A percentile compares a stretch with the other conserved stretches of the same genome.
These are phyloP conservation scores for Suhomyces maxii DNA, from an alignment of 1,139 yeast species.

Conservation along the genomic window DNA sequence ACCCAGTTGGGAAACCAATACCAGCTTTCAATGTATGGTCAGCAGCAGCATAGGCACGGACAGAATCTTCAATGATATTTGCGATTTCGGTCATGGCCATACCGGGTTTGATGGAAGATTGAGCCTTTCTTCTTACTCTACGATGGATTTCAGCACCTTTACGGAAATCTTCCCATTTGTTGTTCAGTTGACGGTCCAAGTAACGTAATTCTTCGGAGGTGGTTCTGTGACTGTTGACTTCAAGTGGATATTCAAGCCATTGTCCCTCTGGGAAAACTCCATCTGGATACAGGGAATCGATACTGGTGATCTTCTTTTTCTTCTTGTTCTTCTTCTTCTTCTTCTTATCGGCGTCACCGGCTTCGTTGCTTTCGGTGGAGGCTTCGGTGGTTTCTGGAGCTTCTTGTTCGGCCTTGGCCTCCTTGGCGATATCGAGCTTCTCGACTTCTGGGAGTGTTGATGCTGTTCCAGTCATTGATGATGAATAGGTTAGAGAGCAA, in stretches of 20 bases:
- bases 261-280: constrained; percentile 86
- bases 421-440: constrained; percentile 8
- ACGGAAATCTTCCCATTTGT: constrained; percentile 83
- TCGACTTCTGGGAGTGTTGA: constrained; percentile 3
- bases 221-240: constrained; percentile 70
- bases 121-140: constrained; percentile 81
- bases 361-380: constrained; percentile 36
- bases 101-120: constrained; percentile 78
- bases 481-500: not conserved
- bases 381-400: constrained; percentile 1
- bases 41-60: constrained; percentile 68
- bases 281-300: constrained; percentile 67
- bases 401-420: not conserved
- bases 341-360: constrained; percentile 7
- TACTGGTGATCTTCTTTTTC: constrained; percentile 53
- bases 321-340: constrained; percentile 40
- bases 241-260: constrained; percentile 73
- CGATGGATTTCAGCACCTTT: constrained; percentile 96
- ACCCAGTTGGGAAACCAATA: constrained; percentile 96
- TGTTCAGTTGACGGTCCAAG: constrained; percentile 64
- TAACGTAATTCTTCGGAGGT: constrained; percentile 87
- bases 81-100: constrained; percentile 91
- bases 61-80: constrained; percentile 82
- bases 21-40: constrained; percentile 75
- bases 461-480: not conserved